Evolutionary conservation across 2,329 filamentous ascomycete genomes (phyloP), one percentile per base, ranked within the genome.

Genomic region (Botrytis elliptica): DNA sequence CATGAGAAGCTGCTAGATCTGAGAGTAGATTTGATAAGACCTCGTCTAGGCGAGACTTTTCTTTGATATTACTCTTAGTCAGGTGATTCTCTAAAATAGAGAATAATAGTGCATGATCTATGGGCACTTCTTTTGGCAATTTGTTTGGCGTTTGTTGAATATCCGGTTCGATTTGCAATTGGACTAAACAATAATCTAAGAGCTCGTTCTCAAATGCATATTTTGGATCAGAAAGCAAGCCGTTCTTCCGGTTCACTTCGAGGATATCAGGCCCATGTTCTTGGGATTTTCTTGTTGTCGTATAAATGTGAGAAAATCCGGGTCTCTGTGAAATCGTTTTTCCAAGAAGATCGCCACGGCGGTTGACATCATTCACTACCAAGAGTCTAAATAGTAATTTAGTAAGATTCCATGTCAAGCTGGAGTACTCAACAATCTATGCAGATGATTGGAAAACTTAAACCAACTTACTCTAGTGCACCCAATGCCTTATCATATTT

Each of bases 21-120:
- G 74, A 75, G 2, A 75, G 36, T 14, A 63, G 52, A 22, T 36
- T 57, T 18, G 59, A 73, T 22, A 69, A 63, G 20, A 62, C 42
- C 60, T 75, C 71, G 36, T 75, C 71, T n/a, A 73, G 3, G 18
- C 71, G 66, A 22, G 71, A 42, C 29, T 60, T 65, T 40, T 75
- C 74, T 44, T 68, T 67, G 18, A 25, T 18, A 8, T 18, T 62
- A 36, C 60, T 66, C 4, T 55, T 64, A 14, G 62, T 42, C 10
- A 75, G 71, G 12, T 73, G 55, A 5, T 71, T 2, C 18, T 75
- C 67, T 7, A 73, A 36, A 36, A 75, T 57, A 9, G 59, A 67
- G 33, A 75, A 75, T 25, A 68, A 7, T 4, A 67, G 40, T 55
- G n/a, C 38, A 44, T 73, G 71, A 33, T 75, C 74, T 44, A 33